Evolutionary conservation across 1,284 basidiomycete species (phyloP), one percentile per base, ranked within the genome.

Genomic region (Ganoderma lingzhi): DNA sequence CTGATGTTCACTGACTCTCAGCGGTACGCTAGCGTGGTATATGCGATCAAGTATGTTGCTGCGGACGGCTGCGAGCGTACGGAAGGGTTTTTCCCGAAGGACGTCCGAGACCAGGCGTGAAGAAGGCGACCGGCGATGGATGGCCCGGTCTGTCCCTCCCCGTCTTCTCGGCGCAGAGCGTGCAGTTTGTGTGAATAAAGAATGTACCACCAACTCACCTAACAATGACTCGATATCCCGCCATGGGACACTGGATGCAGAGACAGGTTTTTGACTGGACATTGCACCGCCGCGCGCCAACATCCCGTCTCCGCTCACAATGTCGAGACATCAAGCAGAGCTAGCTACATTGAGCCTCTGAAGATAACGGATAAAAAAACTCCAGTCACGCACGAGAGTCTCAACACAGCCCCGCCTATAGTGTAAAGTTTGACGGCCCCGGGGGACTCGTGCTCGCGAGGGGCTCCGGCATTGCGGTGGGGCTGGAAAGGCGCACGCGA

Each of bases 21-120:
- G 66, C 62, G 61, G n/a, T 68, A 65, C 62, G 35, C 28, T 41
- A 45, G 65, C 12, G 48, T 63, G 5, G 63, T 66, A 10, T 69
- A 69, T 32, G 58, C 66, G 9, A 65, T 75, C 37, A 58, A 71
- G 42, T 74, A 66, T 39, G 17, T 48, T 41, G 56, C 65, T 2
- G 63, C 68, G 2, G 68, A 70, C 42, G 70, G 71, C 30, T 51
- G 48, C n/a, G 53, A 62, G 23, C 35, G 39, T 48, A 51, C 58
- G 48, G 39, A 41, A 32, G 58, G 55, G 15, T 71, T 69, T 67
- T 23, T 63, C n/a, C 62, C 69, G 12, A 48, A 56, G 17, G 72
- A 73, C 48, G 60, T 73, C 37, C 68, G 68, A 55, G 53, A 56
- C 2, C 5, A 59, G n/a, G 41, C 44, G 19, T 32, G 15, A 19